Conservation (phyloP, 2,329 filamentous ascomycete genomes). For the Huntiella decipiens region DNA sequence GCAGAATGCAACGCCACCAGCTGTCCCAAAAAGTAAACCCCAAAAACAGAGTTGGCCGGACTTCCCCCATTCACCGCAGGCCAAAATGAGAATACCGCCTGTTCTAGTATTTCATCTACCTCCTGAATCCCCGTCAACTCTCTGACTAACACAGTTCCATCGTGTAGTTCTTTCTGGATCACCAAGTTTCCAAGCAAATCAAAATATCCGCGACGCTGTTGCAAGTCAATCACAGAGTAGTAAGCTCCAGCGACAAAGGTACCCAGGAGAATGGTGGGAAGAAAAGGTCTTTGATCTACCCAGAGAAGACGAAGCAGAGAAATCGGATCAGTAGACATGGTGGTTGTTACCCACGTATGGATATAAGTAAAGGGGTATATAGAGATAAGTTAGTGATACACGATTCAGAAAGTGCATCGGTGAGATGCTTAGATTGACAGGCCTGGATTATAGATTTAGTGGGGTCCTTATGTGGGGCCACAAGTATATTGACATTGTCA, state of each 20-base stretch:
- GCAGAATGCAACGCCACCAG: slow-evolving; percentile 12
- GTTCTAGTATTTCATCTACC: slow-evolving; percentile 12
- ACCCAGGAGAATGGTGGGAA: slow-evolving; percentile 4
- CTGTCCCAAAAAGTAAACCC: slow-evolving; percentile 14
- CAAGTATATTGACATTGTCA: too few relatives aligned
- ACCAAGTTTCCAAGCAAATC: not conserved
- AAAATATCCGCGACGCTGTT: slow-evolving; percentile 4
- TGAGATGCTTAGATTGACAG: too few relatives aligned
- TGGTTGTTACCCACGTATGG: not conserved
- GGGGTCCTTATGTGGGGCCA: too few relatives aligned
- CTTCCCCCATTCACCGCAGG: slow-evolving; percentile 11
- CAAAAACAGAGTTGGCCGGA: slow-evolving; percentile 12
- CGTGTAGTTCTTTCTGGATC: not conserved
- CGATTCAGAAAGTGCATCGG: too few relatives aligned
- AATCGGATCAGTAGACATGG: not conserved
- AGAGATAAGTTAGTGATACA: too few relatives aligned
- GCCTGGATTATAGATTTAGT: too few relatives aligned
- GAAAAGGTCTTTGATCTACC: slow-evolving; percentile 7
- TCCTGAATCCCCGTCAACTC: slow-evolving; percentile 13
- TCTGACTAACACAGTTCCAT: not conserved
- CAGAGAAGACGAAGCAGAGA: slow-evolving; percentile 4
- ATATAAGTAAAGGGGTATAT: not conserved
- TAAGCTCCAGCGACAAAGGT: slow-evolving; percentile 3
- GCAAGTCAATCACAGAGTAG: slow-evolving; percentile 1
- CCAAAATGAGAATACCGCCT: slow-evolving; percentile 13